Base-by-base conservation (phyloP, 2,329 filamentous ascomycete species). In the Exophiala sp. region DNA sequence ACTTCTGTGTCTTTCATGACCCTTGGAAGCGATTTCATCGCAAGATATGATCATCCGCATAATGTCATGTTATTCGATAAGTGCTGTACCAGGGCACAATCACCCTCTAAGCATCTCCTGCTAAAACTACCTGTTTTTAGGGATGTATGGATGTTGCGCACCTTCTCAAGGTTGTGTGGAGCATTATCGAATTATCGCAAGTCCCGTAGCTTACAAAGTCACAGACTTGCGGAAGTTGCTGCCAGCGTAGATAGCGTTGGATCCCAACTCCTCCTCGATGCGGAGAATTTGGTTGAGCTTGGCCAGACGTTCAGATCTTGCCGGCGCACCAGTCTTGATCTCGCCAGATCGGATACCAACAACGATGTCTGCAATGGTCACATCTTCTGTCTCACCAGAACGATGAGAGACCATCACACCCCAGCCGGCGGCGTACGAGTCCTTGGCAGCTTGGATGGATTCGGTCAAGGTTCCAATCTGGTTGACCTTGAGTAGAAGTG, bases 261-360 rank as follows among this genome's bases (percentile, higher is more conserved):
- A 80, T 64, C 90, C 90, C 60, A 98, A 85, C 81, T 98, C 93
- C 79, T 98, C 93, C 82, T 98, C 93, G 65, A 98, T 98, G 69
- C 93, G 88, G 68, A 98, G 86, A 68, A 98, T 95, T 81, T 98
- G 93, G 86, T 98, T 98, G 70, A 98, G 87, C 83, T 98, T 98
- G 73, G 93, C 93, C 63, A 97, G 82, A 79, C 93, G 90, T 82
- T 98, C 93, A 64, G 91, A 96, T 68, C 93, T 86, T 70, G 86
- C 86, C 64, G 93, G 93, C 58, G 91, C 91, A 81, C 90, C 90
- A 61, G 90, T 95, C 88, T 96, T 96, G 83, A 98, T 97, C 81
- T 98, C 88, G 63, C 93, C 93, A 65, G 90, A 78, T 65, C 93
- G 88, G 68, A 98, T 87, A 78, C 93, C 93, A 64, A 98, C 93